A percentile compares a stretch with the other conserved stretches of the same genome.
phyloP scores from a whole-genome alignment of 805 yeast species.

The Ogataea nonfermentans region DNA sequence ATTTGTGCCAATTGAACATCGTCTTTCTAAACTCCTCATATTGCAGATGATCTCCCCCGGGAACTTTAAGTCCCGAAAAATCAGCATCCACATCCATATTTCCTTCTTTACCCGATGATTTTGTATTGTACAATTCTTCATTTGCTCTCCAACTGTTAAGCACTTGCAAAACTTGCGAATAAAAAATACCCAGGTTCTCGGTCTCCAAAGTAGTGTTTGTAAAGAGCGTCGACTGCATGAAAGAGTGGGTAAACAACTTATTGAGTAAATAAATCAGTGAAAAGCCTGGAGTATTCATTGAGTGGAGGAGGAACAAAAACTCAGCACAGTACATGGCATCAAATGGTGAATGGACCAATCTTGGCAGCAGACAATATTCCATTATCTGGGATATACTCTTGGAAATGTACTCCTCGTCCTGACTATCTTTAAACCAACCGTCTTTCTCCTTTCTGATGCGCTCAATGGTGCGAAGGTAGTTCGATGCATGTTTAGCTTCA shows the following conservation, averaged over 20 bases:
- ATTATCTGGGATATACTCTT: slow-evolving; percentile 35
- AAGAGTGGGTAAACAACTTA: slow-evolving; percentile 42
- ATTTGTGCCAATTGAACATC: slow-evolving; percentile 56
- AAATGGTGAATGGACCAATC: slow-evolving; percentile 73
- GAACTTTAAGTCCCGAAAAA: slow-evolving; percentile 18
- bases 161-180: slow-evolving; percentile 51
- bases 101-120: slow-evolving; percentile 26
- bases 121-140: slow-evolving; percentile 30
- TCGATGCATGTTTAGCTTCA: slow-evolving; percentile 43
- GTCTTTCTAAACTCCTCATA: slow-evolving; percentile 38
- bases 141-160: slow-evolving; percentile 39
- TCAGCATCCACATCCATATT: slow-evolving; percentile 2
- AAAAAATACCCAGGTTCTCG: slow-evolving; percentile 77
- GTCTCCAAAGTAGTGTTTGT: slow-evolving; percentile 76
- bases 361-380: slow-evolving; percentile 68
- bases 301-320: slow-evolving; percentile 55
- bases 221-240: slow-evolving; percentile 55
- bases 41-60: slow-evolving; percentile 23
- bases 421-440: slow-evolving; percentile 39
- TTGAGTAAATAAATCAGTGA: slow-evolving; percentile 42
- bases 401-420: slow-evolving; percentile 15
- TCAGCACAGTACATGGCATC: slow-evolving; percentile 73
- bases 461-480: slow-evolving; percentile 32
- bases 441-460: slow-evolving; percentile 32
- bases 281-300: slow-evolving; percentile 34